Percentiles rank a stretch among this genome's conserved stretches.
phyloP scores from a whole-genome alignment of 2,329 filamentous ascomycete species.

The Botryotinia globosa region DNA sequence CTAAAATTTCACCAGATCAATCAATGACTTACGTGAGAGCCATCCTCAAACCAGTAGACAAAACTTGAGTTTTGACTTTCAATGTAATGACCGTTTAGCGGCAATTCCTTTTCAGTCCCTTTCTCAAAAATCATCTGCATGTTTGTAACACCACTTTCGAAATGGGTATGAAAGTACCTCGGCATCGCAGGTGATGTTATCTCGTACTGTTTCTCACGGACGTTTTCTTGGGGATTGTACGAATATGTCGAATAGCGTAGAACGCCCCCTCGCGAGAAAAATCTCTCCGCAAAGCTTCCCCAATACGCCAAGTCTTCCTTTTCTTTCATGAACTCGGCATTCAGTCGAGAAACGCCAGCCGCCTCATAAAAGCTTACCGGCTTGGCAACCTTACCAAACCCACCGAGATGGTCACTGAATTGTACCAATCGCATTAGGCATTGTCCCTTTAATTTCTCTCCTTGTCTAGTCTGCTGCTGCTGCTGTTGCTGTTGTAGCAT shows the following conservation, averaged over 20 bases:
- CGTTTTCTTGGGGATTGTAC: conserved; percentile 49
- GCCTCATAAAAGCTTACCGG: conserved; percentile 31
- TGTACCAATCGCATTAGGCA: conserved; percentile 59
- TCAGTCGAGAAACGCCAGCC: conserved; percentile 26
- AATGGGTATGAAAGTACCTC: conserved; percentile 87
- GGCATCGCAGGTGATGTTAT: conserved; percentile 78
- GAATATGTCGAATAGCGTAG: conserved; percentile 68
- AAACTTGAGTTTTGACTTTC: conserved; percentile 75
- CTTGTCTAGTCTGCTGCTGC: conserved; percentile 40
- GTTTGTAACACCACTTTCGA: conserved; percentile 78
- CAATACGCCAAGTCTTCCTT: conserved; percentile 72
- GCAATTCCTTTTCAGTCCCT: conserved; percentile 53
- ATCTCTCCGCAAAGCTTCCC: conserved; percentile 73
- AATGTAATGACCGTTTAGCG: conserved; percentile 67
- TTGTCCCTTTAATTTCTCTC: conserved; percentile 49
- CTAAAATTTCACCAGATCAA: not conserved
- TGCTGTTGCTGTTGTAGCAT: conserved; percentile 38
- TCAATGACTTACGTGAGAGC: conserved; percentile 66
- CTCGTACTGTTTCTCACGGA: conserved; percentile 76
- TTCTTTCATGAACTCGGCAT: conserved; percentile 52
- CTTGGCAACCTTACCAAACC: conserved; percentile 49
- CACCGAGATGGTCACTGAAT: conserved; percentile 61
- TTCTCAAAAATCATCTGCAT: conserved; percentile 84
- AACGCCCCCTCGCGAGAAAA: conserved; percentile 75
- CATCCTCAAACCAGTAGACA: conserved; percentile 84